phyloP scores from a whole-genome alignment of 495 filamentous ascomycete genomes.

The Gamarada debralockiae region DNA sequence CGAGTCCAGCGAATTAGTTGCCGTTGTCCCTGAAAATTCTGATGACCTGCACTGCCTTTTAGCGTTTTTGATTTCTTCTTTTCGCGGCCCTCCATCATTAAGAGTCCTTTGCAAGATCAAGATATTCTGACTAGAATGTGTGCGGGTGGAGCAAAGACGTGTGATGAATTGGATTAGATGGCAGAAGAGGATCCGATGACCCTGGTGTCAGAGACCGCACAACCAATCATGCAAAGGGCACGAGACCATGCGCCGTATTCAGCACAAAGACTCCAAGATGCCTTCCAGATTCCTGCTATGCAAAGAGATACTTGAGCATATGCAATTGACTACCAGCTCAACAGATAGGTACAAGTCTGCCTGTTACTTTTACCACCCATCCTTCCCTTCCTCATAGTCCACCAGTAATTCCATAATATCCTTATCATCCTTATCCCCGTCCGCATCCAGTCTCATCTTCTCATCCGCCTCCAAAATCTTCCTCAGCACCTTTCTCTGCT shows the following conservation, averaged over 20 bases:
- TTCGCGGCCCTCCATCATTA: not conserved
- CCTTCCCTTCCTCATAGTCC: constrained; percentile 32
- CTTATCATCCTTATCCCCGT: constrained; percentile 57
- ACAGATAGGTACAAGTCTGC: too few relatives aligned
- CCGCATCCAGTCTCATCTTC: constrained; percentile 37
- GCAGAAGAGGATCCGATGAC: too few relatives aligned
- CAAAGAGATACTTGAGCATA: too few relatives aligned
- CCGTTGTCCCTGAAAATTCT: constrained; percentile 18
- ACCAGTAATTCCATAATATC: constrained; percentile 70
- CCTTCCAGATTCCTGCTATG: too few relatives aligned
- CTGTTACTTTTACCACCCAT: not conserved
- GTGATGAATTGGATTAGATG: too few relatives aligned
- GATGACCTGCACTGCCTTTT: constrained; percentile 20
- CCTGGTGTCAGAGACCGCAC: too few relatives aligned
- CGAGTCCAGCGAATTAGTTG: constrained; percentile 17
- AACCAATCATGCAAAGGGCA: not conserved
- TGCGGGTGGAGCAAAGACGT: not conserved
- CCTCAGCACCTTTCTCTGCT: constrained; percentile 58
- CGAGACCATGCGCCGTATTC: too few relatives aligned
- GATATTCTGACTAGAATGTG: not conserved
- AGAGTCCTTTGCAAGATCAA: not conserved
- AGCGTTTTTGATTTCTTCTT: not conserved
- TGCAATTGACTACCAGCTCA: too few relatives aligned
- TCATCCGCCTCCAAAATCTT: constrained; percentile 50
- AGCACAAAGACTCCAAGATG: too few relatives aligned